phyloP scores from a whole-genome alignment of 495 filamentous ascomycete genomes.

The Aspergillus hancockii region DNA sequence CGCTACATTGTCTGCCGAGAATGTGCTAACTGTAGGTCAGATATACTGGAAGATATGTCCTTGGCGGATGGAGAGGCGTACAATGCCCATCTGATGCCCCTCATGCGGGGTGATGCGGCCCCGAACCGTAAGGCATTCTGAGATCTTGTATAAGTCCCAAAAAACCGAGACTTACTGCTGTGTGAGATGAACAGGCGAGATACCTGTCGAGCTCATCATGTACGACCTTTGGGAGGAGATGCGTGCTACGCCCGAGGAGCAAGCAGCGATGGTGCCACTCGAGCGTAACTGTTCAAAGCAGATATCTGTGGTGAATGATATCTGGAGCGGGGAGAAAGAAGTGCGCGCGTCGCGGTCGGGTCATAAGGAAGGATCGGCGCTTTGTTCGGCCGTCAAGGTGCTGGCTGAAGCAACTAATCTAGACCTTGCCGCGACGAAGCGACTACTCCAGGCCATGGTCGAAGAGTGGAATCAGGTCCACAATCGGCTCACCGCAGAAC shows the following conservation, averaged over 20 bases:
- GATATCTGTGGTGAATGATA: slow-evolving; percentile 43
- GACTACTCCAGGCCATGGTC: slow-evolving; percentile 33
- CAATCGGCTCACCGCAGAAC: slow-evolving; percentile 16
- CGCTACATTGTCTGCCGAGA: too few relatives aligned
- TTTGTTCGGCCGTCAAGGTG: slow-evolving; percentile 30
- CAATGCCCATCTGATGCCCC: slow-evolving; percentile 37
- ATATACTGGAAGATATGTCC: slow-evolving; percentile 43
- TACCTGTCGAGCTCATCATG: slow-evolving; percentile 37
- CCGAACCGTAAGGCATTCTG: slow-evolving; percentile 30
- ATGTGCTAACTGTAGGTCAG: slow-evolving; percentile 18
- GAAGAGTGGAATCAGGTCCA: slow-evolving; percentile 33
- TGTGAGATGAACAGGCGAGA: too few relatives aligned
- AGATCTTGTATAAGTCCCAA: too few relatives aligned
- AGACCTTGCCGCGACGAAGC: slow-evolving; percentile 21
- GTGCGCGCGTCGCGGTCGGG: slow-evolving; percentile 14
- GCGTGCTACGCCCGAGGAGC: slow-evolving; percentile 27
- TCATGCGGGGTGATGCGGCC: slow-evolving; percentile 26
- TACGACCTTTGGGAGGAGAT: slow-evolving; percentile 42
- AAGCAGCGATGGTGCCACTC: slow-evolving; percentile 28
- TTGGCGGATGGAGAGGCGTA: slow-evolving; percentile 34
- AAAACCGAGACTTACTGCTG: too few relatives aligned
- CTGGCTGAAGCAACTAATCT: slow-evolving; percentile 25
- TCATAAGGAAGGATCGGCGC: slow-evolving; percentile 30
- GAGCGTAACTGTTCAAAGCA: slow-evolving; percentile 37
- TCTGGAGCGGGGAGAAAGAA: slow-evolving; percentile 44